Evolutionary conservation across 2,329 filamentous ascomycete genomes (phyloP).

Genomic region (Pseudogymnoascus sp.): DNA sequence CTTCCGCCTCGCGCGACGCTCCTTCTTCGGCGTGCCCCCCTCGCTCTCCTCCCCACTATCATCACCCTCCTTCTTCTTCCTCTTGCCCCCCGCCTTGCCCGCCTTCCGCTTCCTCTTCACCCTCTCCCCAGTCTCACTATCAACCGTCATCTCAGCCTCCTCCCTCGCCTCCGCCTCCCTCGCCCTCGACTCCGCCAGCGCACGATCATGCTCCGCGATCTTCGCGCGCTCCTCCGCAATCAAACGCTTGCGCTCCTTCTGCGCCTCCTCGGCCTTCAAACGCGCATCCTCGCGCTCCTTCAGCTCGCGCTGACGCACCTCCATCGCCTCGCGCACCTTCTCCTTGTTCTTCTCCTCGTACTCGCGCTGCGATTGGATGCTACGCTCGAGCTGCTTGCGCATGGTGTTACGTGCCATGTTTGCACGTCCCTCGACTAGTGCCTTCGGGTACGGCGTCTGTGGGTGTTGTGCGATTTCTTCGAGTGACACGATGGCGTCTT

Average conservation of each 20-base stretch:
- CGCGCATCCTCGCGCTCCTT: conserved; percentile 69
- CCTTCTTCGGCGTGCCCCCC: conserved; percentile 19
- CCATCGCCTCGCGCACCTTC: conserved; percentile 73
- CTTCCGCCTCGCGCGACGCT: conserved; percentile 16
- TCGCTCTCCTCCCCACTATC: conserved; percentile 27
- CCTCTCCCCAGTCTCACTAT: conserved; percentile 73
- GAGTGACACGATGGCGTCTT: conserved; percentile 69
- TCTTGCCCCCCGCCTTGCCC: conserved; percentile 32
- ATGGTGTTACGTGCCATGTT: conserved; percentile 97
- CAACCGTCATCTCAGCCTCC: conserved; percentile 73
- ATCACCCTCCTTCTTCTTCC: conserved; percentile 31
- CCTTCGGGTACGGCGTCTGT: conserved; percentile 76
- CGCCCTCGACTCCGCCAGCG: conserved; percentile 59
- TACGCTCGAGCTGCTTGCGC: conserved; percentile 80
- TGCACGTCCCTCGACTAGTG: conserved; percentile 86
- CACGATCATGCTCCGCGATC: conserved; percentile 68
- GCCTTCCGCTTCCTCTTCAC: conserved; percentile 67
- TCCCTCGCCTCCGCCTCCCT: conserved; percentile 61
- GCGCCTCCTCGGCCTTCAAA: conserved; percentile 55
- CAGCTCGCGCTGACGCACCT: conserved; percentile 72
- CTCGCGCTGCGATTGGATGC: conserved; percentile 73
- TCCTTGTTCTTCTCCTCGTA: conserved; percentile 91
- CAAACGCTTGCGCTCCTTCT: conserved; percentile 67
- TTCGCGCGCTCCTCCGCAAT: conserved; percentile 78
- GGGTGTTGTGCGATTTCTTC: conserved; percentile 55